Evolutionary conservation across 768 basidiomycete species (phyloP).

Genomic region (Leccinum uliginosum): DNA sequence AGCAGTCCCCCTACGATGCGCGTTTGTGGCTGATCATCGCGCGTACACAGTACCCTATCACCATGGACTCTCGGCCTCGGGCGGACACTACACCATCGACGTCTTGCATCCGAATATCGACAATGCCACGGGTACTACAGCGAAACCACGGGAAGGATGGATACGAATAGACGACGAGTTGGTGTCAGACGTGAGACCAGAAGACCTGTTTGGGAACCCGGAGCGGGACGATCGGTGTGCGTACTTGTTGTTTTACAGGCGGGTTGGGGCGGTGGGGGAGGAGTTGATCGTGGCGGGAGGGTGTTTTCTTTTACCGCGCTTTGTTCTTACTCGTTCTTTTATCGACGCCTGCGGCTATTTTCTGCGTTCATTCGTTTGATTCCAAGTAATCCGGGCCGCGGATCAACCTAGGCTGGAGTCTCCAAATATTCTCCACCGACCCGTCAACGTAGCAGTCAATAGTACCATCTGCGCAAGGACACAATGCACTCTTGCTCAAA

Average conservation of each 20-base stretch:
- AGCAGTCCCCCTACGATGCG: constrained; percentile 14
- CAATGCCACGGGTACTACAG: constrained; percentile 22
- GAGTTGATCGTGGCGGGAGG: neutral
- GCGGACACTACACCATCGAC: constrained; percentile 94
- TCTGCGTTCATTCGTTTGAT: neutral
- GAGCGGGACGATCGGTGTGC: constrained; percentile 67
- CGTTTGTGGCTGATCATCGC: neutral
- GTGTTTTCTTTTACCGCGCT: neutral
- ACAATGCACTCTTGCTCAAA: too few species aligned
- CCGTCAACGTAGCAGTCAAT: too few species aligned
- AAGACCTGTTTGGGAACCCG: constrained; percentile 63
- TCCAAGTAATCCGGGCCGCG: too few species aligned
- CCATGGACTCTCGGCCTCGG: constrained; percentile 84
- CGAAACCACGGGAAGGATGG: constrained; percentile 64
- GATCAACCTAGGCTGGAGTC: too few species aligned
- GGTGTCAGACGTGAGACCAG: constrained; percentile 63
- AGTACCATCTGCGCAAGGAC: too few species aligned
- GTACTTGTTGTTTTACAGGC: constrained; percentile 83
- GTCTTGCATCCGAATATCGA: constrained; percentile 73
- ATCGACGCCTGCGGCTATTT: neutral
- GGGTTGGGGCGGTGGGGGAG: constrained; percentile 36
- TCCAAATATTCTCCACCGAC: too few species aligned
- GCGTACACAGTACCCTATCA: constrained; percentile 72
- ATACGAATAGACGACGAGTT: constrained; percentile 92
- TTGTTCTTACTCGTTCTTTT: neutral